phyloP scores from a whole-genome alignment of 768 basidiomycete genomes.

The Hydnum rufescens region DNA sequence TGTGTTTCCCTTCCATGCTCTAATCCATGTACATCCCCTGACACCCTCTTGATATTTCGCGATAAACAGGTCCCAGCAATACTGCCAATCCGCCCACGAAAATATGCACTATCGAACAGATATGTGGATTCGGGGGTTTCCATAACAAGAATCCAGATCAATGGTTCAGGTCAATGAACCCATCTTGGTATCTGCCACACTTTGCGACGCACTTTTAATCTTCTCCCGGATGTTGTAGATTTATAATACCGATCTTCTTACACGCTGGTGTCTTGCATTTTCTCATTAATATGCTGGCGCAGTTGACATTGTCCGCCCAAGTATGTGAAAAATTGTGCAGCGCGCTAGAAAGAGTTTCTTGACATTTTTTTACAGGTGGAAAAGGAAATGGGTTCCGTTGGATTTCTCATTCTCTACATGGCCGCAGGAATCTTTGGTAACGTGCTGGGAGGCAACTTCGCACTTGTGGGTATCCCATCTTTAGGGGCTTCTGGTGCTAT shows the following conservation, averaged over 20 bases:
- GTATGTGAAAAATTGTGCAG: too few species aligned
- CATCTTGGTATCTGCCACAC: not conserved
- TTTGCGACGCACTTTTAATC: slow-evolving; percentile 4
- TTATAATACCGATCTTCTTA: slow-evolving; percentile 75
- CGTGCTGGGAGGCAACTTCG: slow-evolving; percentile 82
- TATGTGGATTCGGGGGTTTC: slow-evolving; percentile 81
- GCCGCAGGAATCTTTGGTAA: slow-evolving; percentile 89
- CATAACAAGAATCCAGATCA: slow-evolving; percentile 29
- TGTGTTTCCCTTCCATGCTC: not conserved
- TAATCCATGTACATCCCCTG: not conserved
- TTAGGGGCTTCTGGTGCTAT: slow-evolving; percentile 88
- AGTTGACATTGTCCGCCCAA: slow-evolving; percentile 58
- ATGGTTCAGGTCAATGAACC: slow-evolving; percentile 30
- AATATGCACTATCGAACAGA: slow-evolving; percentile 53
- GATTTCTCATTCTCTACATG: slow-evolving; percentile 73
- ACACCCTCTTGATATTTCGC: not conserved
- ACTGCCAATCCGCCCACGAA: slow-evolving; percentile 56
- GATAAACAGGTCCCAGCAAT: slow-evolving; percentile 48
- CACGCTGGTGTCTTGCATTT: slow-evolving; percentile 96
- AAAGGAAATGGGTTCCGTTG: slow-evolving; percentile 73
- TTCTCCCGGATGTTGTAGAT: too few species aligned
- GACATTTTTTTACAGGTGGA: slow-evolving; percentile 38
- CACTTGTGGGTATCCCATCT: slow-evolving; percentile 71
- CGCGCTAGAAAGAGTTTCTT: too few species aligned
- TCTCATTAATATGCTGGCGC: slow-evolving; percentile 75